These are phyloP conservation scores for Paxillus rubicundulus DNA, from an alignment of 768 basidiomycete genomes.

Conservation along the genomic window DNA sequence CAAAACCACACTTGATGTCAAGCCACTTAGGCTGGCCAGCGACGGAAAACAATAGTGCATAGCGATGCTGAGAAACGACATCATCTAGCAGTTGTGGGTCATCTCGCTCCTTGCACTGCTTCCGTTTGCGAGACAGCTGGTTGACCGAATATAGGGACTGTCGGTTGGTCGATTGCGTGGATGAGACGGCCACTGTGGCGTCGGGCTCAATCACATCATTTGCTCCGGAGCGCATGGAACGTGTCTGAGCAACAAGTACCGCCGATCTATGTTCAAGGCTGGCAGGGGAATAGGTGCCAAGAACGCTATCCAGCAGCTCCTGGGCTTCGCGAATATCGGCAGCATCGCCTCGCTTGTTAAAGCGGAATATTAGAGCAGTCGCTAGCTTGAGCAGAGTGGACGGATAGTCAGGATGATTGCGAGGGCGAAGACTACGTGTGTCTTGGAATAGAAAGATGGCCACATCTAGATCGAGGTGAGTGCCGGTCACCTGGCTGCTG, in stretches of 20 bases:
- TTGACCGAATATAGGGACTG: not conserved
- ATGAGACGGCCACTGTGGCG: not conserved
- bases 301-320: not conserved
- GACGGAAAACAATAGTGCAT: not conserved
- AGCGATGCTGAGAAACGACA: too few species aligned
- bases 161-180: not conserved
- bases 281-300: not conserved
- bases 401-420: conserved; percentile 6
- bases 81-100: too few species aligned
- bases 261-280: not conserved
- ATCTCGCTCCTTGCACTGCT: too few species aligned
- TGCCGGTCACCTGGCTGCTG: too few species aligned
- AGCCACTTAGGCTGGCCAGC: not conserved
- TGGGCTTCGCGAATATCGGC: not conserved
- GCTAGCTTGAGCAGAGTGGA: conserved; percentile 3
- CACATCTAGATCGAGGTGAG: not conserved
- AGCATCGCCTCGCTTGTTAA: not conserved
- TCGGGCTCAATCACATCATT: not conserved
- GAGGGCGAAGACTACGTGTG: conserved; percentile 7
- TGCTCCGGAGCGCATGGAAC: not conserved
- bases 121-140: too few species aligned
- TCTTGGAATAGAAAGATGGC: conserved; percentile 4
- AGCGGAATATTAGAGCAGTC: conserved; percentile 1
- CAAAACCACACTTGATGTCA: not conserved
- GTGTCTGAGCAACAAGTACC: not conserved